These are phyloP conservation scores for Leishmania tropica DNA, from an alignment of 208 protist genomes.

Conservation along the genomic window DNA sequence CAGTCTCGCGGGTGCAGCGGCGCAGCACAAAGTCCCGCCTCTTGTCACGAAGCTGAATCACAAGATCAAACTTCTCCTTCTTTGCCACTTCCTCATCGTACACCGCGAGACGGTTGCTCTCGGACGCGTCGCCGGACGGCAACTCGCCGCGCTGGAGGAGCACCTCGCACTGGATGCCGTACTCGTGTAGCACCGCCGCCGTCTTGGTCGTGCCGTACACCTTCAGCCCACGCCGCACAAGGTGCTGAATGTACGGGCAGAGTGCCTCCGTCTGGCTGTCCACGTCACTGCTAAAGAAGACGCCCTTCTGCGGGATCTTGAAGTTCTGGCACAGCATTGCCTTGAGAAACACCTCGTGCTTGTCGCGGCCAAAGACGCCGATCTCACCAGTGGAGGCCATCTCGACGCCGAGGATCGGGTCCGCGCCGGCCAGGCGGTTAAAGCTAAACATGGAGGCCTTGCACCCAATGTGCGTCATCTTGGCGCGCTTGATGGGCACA, in stretches of 20 bases:
- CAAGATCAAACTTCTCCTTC: constrained; percentile 83
- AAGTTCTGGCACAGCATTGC: constrained; percentile 88
- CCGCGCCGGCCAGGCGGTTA: constrained; percentile 96
- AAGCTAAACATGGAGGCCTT: constrained; percentile 99
- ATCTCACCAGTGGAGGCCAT: constrained; percentile 98
- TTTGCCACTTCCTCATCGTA: constrained; percentile 66
- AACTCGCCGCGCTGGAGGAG: constrained; percentile 49
- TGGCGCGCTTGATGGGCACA: constrained; percentile 84
- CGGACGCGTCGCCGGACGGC: constrained; percentile 6
- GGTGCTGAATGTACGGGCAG: constrained; percentile 54
- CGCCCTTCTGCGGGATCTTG: constrained; percentile 64
- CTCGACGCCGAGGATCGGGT: constrained; percentile 99
- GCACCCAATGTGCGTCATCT: constrained; percentile 93
- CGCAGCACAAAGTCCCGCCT: constrained; percentile 80
- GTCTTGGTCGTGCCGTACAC: constrained; percentile 83
- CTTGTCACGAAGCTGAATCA: constrained; percentile 91
- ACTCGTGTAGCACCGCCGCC: constrained; percentile 75
- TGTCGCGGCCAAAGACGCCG: constrained; percentile 94
- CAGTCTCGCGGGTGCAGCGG: constrained; percentile 67
- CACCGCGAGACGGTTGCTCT: not conserved
- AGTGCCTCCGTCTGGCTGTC: constrained; percentile 51
- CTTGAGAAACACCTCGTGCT: constrained; percentile 92
- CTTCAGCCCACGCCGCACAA: constrained; percentile 38
- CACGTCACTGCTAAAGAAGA: constrained; percentile 90
- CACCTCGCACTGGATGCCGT: constrained; percentile 73